These are phyloP conservation scores for Aspergillus avenaceus DNA, from an alignment of 495 filamentous ascomycete genomes.

Conservation along the genomic window DNA sequence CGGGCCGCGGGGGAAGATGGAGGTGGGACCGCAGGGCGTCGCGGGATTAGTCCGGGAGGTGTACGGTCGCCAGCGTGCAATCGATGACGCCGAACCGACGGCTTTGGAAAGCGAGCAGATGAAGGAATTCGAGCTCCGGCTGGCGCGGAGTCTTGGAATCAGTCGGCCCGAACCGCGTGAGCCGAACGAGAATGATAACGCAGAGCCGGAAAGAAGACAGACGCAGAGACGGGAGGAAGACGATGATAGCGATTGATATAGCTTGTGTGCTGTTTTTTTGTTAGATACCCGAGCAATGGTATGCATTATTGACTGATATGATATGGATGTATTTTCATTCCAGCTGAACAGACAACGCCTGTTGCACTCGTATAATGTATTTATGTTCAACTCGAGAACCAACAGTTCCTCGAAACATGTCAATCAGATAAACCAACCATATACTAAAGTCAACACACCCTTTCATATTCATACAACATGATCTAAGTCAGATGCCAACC, in stretches of 20 bases:
- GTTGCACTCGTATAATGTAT: too few relatives aligned
- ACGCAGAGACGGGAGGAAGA: constrained; percentile 22
- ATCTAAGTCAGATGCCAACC: too few relatives aligned
- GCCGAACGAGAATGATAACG: constrained; percentile 11
- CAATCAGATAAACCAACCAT: too few relatives aligned
- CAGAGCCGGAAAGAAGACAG: constrained; percentile 6
- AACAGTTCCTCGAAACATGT: too few relatives aligned
- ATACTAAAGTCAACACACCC: too few relatives aligned
- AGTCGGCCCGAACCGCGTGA: constrained; percentile 5
- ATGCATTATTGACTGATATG: not conserved
- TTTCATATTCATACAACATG: too few relatives aligned
- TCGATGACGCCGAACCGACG: constrained; percentile 41
- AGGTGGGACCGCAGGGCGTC: constrained; percentile 72
- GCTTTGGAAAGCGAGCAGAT: constrained; percentile 27
- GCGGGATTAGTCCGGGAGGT: constrained; percentile 64
- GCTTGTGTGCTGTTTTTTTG: not conserved
- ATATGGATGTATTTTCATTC: too few relatives aligned
- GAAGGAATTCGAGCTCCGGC: constrained; percentile 28
- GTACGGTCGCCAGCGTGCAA: constrained; percentile 38
- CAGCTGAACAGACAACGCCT: too few relatives aligned
- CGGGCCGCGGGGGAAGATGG: constrained; percentile 79
- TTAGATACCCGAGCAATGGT: constrained; percentile 1
- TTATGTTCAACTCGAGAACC: too few relatives aligned
- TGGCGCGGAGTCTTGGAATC: constrained; percentile 30
- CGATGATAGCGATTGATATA: constrained; percentile 14